A percentile compares a stretch with the other conserved stretches of the same genome.
Evolutionary conservation across 2,329 filamentous ascomycete species (phyloP).

Genomic region (Penicillium sp.): DNA sequence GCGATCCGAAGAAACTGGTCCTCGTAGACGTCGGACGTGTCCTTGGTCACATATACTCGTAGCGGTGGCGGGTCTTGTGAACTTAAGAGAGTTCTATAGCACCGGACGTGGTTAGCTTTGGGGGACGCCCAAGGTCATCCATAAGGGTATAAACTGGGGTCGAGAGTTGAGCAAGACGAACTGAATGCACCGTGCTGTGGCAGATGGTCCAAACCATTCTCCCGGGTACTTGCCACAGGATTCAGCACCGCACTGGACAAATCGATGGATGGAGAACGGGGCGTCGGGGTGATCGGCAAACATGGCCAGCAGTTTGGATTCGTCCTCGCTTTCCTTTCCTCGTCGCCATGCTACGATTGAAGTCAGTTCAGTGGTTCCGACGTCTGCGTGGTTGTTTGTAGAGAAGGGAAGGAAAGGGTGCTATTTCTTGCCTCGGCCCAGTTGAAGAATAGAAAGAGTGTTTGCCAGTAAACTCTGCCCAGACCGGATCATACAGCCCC

Average conservation of each 20-base stretch:
- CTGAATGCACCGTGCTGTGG: slow-evolving; percentile 90
- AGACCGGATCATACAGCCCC: slow-evolving; percentile 98
- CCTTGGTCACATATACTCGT: slow-evolving; percentile 80
- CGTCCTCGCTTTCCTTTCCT: slow-evolving; percentile 51
- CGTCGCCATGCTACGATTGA: slow-evolving; percentile 65
- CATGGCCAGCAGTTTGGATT: slow-evolving; percentile 66
- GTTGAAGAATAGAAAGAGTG: slow-evolving; percentile 61
- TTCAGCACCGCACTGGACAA: slow-evolving; percentile 78
- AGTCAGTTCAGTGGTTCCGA: slow-evolving; percentile 14
- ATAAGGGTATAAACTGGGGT: too few species aligned
- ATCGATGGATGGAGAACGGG: slow-evolving; percentile 90
- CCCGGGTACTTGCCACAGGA: slow-evolving; percentile 92
- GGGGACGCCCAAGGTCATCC: too few species aligned
- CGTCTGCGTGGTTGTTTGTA: too few species aligned
- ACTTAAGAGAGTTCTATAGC: slow-evolving; percentile 64
- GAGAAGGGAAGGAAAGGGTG: too few species aligned
- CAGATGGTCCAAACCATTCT: slow-evolving; percentile 98
- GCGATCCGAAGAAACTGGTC: slow-evolving; percentile 78
- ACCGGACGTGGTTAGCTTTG: neutral
- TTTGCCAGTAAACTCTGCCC: slow-evolving; percentile 92
- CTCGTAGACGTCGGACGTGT: slow-evolving; percentile 88
- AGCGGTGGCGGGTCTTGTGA: slow-evolving; percentile 57
- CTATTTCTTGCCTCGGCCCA: slow-evolving; percentile 63
- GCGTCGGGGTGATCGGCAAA: slow-evolving; percentile 84
- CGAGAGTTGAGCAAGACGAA: slow-evolving; percentile 42